A percentile compares a stretch with the other conserved stretches of the same genome.
Evolutionary conservation across 1,139 yeast species (phyloP).

Genomic region (Geotrichum carabidarum): DNA sequence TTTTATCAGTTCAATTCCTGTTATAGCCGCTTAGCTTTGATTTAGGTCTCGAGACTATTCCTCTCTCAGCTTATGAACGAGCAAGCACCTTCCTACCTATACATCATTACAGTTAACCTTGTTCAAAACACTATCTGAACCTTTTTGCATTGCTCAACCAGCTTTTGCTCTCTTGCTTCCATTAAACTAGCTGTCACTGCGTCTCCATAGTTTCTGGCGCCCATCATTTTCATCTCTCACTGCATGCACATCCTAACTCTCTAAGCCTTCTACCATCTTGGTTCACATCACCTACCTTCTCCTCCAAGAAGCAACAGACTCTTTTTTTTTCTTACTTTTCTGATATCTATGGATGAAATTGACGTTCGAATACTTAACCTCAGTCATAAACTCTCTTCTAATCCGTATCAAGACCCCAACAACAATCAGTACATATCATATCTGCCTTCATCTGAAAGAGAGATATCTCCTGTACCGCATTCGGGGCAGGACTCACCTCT

Average conservation of each 20-base stretch:
- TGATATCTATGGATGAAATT: constrained; percentile 19
- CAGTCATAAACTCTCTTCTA: constrained; percentile 17
- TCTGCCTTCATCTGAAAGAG: constrained; percentile 16
- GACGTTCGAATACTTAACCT: constrained; percentile 18
- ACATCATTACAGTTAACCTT: no score
- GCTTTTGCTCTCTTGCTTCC: no score
- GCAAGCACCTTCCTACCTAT: no score
- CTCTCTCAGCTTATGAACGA: no score
- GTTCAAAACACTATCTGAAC: no score
- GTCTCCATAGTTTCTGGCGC: no score
- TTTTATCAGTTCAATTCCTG: neutral
- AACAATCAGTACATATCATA: constrained; percentile 19
- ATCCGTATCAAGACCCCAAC: constrained; percentile 19
- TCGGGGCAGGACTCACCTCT: constrained; percentile 12
- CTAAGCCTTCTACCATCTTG: no score
- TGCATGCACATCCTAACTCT: no score
- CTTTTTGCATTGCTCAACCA: no score
- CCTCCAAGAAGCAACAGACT: no score
- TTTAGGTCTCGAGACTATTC: neutral
- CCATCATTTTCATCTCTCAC: no score
- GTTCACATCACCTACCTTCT: neutral
- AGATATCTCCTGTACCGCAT: constrained; percentile 17
- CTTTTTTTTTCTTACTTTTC: neutral
- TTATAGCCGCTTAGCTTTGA: neutral
- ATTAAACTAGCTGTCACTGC: no score